Evolutionary conservation across 495 filamentous ascomycete genomes (phyloP), one percentile per base, ranked within the genome.

Genomic region (Aspergillus panamensis): DNA sequence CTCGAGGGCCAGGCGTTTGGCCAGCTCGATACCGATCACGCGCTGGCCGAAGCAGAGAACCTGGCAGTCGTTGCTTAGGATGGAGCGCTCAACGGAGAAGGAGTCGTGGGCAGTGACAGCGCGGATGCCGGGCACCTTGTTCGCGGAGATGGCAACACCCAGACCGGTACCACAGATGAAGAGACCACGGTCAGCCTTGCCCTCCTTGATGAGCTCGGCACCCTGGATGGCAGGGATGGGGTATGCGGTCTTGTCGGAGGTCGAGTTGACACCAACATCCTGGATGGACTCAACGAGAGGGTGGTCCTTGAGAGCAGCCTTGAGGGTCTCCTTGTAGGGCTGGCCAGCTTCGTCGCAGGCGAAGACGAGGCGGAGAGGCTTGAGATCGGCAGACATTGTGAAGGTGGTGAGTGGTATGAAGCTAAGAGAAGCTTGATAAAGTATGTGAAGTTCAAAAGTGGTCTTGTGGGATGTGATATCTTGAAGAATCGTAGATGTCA

Each of bases 81-180:
- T 83, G 13, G 87, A 85, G 47, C 89, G 77, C 80, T 95, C 90
- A 42, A 95, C 89, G 47, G 82, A 86, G 76, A 90, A 94, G 52
- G 84, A 84, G 72, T 95, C 90, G 73, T 95, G 90, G 8, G 90
- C 90, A 32, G 90, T 95, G 33, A 95, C 90, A 17, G 90, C 90
- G 42, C 90, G 80, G 60, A 95, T 85, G 16, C 90, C 90, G 53
- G 85, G 88, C 54, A 93, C 88, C 71, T 93, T 93, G 78, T 95
- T 95, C 67, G 90, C 90, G 20, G 82, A 73, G 69, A 95, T 95
- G 59, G 90, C 90, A 9, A 95, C 90, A 5, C 90, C 90, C 29
- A 95, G 80, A 3, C 90, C 90, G 5, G 90, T 95, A 10, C 90
- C 90, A 74, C 90, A 95, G 77, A 95, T 91, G 64, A 93, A 81